Evolutionary conservation across 495 filamentous ascomycete species (phyloP).

Genomic region (Cairneyella variabilis): DNA sequence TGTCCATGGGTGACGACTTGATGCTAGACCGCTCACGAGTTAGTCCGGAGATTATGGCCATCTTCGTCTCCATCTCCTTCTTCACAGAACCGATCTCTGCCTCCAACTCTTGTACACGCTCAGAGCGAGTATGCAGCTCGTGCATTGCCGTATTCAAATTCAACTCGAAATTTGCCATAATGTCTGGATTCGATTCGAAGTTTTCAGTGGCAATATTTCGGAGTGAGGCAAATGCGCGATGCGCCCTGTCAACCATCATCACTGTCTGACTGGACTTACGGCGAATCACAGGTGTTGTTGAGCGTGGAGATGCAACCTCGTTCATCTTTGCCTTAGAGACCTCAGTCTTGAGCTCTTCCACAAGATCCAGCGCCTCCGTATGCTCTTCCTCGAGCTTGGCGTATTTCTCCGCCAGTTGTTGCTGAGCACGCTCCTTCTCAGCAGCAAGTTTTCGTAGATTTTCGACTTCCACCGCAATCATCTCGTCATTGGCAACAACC

Average conservation of each 20-base stretch:
- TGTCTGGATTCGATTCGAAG: conserved; percentile 75
- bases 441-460: conserved; percentile 61
- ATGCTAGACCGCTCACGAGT: conserved; percentile 88
- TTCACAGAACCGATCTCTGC: conserved; percentile 77
- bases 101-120: conserved; percentile 85
- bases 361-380: conserved; percentile 71
- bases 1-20: conserved; percentile 85
- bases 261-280: conserved; percentile 93
- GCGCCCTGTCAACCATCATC: conserved; percentile 84
- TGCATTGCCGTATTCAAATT: conserved; percentile 91
- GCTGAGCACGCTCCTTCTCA: conserved; percentile 74
- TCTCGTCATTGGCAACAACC: conserved; percentile 25
- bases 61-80: conserved; percentile 95
- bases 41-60: conserved; percentile 88
- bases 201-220: conserved; percentile 83
- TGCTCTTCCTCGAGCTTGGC: conserved; percentile 77
- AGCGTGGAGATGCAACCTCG: conserved; percentile 60
- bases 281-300: conserved; percentile 69
- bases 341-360: conserved; percentile 86
- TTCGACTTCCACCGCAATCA: conserved; percentile 61
- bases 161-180: conserved; percentile 87
- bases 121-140: conserved; percentile 80
- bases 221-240: conserved; percentile 85
- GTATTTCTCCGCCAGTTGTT: conserved; percentile 70
- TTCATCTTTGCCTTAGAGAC: conserved; percentile 68